Base-by-base conservation (phyloP, 345 rosid species). In the Alliaria petiolata region DNA sequence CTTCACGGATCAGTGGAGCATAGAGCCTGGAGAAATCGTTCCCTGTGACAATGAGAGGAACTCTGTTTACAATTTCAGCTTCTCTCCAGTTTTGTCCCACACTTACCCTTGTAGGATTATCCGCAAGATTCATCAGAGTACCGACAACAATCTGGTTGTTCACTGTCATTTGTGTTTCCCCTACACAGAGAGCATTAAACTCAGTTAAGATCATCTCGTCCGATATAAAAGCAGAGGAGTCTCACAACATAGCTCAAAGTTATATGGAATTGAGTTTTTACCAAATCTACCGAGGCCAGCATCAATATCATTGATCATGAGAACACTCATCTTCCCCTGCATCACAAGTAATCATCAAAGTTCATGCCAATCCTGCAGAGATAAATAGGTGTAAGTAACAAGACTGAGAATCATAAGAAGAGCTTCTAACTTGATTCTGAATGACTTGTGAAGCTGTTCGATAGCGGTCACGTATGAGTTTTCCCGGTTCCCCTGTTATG, bases 211-310 rank as follows among this genome's bases (percentile, higher is more conserved):
- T 49, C 43, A 47, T 42, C 58, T 22, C 17, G 2, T n/a, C 7
- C 12, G 51, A 56, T n/a, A 40, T 2, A 17, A 12, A 65, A 49
- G 13, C 78, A 66, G 38, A 65, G 11, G 16, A 65, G 45, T 58
- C n/a, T 58, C 14, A 11, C 40, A 52, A 14, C 38, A 39, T 26
- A 31, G 15, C 43, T 62, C 8, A 16, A 36, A 61, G 65, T 70
- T 43, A 51, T 17, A 25, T 34, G 57, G 61, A 14, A 14, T 53
- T 19, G 69, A 39, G n/a, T 31, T 22, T 85, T 84, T 77, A 93
- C 98, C 97, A 76, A 93, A 93, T 89, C 97, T 85, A 64, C 98
- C 97, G 71, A 89, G 89, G 65, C 98, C 98, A 74, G 95, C 98
- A 84, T 93, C 98, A 67, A 91, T 84, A 68, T 93, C 97, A 83